Evolutionary conservation across 1,284 basidiomycete genomes (phyloP).

Genomic region (Cryptococcus neoformans): DNA sequence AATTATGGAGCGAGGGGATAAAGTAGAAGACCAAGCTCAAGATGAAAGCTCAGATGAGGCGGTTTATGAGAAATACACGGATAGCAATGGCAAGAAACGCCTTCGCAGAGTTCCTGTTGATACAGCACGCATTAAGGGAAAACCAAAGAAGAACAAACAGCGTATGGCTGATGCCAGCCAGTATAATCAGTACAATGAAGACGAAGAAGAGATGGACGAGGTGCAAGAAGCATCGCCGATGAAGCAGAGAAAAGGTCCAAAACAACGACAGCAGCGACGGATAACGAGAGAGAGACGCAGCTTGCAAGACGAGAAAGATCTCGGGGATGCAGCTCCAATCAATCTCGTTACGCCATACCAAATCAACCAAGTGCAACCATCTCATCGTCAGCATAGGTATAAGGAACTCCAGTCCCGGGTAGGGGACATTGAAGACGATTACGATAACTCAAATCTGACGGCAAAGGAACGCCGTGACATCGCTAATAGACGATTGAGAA

Average conservation of each 20-base stretch:
- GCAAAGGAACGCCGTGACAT: too few species aligned
- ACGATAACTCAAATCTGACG: too few species aligned
- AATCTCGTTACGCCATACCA: too few species aligned
- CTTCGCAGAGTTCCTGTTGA: constrained; percentile 1
- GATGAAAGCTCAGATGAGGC: constrained; percentile 6
- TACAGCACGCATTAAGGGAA: not conserved
- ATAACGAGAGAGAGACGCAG: not conserved
- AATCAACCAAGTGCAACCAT: too few species aligned
- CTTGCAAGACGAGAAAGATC: too few species aligned
- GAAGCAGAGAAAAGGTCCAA: not conserved
- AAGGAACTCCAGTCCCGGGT: too few species aligned
- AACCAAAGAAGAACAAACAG: not conserved
- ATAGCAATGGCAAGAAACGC: constrained; percentile 2
- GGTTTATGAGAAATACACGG: constrained; percentile 6
- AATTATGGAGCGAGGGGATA: not conserved
- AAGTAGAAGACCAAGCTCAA: not conserved
- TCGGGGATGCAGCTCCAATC: too few species aligned
- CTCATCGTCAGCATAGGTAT: too few species aligned
- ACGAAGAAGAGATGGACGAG: constrained; percentile 9
- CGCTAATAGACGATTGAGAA: too few species aligned
- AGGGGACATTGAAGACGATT: too few species aligned
- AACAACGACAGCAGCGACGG: not conserved
- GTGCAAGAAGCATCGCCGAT: not conserved
- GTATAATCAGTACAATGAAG: not conserved
- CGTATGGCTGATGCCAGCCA: not conserved